These are phyloP conservation scores for Melaleuca alternifolia DNA, from an alignment of 345 rosid genomes.

Conservation along the genomic window DNA sequence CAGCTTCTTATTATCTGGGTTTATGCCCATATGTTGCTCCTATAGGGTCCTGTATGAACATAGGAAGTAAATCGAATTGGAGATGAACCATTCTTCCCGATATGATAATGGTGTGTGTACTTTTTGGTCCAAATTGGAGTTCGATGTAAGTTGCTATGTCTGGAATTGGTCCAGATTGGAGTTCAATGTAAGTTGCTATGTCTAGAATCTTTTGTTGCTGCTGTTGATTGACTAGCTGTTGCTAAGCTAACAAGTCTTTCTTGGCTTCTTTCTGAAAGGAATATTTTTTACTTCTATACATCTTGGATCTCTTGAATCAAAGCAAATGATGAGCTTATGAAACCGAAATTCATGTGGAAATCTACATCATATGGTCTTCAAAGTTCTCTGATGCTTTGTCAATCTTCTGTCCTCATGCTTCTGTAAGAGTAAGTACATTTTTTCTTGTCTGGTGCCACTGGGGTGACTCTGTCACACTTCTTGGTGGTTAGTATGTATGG, in stretches of 20 bases:
- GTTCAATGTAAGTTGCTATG: not conserved
- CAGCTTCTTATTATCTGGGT: not conserved
- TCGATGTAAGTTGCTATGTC: not conserved
- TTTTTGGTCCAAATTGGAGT: not conserved
- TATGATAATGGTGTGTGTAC: not conserved
- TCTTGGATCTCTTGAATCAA: not conserved
- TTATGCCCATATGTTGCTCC: not conserved
- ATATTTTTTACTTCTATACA: not conserved
- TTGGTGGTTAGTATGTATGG: not conserved
- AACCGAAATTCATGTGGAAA: not conserved
- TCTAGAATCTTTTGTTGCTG: not conserved
- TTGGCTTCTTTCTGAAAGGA: not conserved
- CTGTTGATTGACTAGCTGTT: not conserved
- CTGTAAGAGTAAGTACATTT: not conserved
- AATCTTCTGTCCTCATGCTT: not conserved
- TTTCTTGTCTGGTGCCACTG: not conserved
- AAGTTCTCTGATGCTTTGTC: not conserved
- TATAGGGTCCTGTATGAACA: not conserved
- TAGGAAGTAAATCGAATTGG: not conserved
- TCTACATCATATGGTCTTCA: not conserved
- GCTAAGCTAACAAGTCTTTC: not conserved
- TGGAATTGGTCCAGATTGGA: not conserved
- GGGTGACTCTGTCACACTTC: not conserved
- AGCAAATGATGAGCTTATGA: slow-evolving; percentile 1
- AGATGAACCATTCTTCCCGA: not conserved